These are phyloP conservation scores for Hemileccinum impolitum DNA, from an alignment of 768 basidiomycete species.

Conservation along the genomic window DNA sequence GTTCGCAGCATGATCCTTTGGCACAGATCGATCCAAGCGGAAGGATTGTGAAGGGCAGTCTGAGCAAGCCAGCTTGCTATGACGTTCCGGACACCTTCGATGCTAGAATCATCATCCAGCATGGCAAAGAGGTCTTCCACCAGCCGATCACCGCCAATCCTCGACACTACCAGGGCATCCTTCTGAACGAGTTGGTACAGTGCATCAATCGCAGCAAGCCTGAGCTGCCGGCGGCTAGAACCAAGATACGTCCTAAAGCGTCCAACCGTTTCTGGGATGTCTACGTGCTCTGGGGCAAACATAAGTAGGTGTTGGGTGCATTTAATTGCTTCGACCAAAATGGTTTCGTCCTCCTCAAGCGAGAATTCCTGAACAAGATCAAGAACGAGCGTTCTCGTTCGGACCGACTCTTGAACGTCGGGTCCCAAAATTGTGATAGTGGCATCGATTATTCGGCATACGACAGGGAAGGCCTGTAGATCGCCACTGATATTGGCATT, in stretches of 20 bases:
- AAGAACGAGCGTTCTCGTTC: constrained; percentile 76
- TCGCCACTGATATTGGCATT: constrained; percentile 89
- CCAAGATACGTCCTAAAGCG: constrained; percentile 77
- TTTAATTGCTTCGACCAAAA: constrained; percentile 90
- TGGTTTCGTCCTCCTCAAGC: constrained; percentile 80
- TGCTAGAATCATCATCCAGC: constrained; percentile 90
- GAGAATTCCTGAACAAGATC: constrained; percentile 85
- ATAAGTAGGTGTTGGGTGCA: constrained; percentile 97
- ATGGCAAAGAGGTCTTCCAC: constrained; percentile 95
- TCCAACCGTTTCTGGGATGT: constrained; percentile 75
- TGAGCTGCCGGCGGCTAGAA: constrained; percentile 79
- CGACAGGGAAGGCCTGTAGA: constrained; percentile 85
- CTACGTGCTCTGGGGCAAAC: constrained; percentile 84
- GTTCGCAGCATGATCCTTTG: constrained; percentile 96
- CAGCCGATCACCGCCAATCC: constrained; percentile 87
- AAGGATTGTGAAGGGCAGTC: constrained; percentile 88
- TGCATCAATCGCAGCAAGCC: constrained; percentile 92
- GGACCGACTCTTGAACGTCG: constrained; percentile 85
- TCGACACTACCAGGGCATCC: constrained; percentile 88
- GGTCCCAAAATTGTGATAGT: constrained; percentile 93
- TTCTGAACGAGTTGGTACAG: constrained; percentile 96
- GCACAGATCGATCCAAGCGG: constrained; percentile 97
- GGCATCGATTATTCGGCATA: constrained; percentile 90
- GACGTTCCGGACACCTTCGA: constrained; percentile 90
- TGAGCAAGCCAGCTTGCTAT: constrained; percentile 94